phyloP scores from a whole-genome alignment of 768 basidiomycete genomes.

The Calocybe indica region DNA sequence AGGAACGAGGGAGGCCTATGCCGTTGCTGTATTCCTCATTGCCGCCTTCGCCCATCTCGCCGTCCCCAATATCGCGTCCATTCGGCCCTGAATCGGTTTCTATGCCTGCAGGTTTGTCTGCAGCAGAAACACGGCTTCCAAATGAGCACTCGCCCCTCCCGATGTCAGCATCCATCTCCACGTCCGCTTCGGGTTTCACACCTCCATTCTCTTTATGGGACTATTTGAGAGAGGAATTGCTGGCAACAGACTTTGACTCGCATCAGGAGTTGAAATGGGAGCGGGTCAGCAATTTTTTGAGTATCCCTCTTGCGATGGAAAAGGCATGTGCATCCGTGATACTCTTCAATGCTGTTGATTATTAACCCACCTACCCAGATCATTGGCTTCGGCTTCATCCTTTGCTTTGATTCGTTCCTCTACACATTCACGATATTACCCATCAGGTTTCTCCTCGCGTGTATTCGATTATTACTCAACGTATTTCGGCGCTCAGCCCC shows the following conservation, averaged over 20 bases:
- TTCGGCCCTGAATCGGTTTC: constrained; percentile 25
- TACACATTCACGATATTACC: constrained; percentile 98
- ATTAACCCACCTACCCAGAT: constrained; percentile 44
- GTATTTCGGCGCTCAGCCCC: constrained; percentile 42
- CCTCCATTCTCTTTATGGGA: constrained; percentile 86
- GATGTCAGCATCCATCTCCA: constrained; percentile 11
- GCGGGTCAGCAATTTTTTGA: constrained; percentile 91
- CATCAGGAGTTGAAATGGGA: constrained; percentile 96
- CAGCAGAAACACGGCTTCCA: background rate
- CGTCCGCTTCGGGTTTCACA: constrained; percentile 8
- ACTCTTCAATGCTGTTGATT: background rate
- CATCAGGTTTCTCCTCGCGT: constrained; percentile 72
- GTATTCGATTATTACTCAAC: constrained; percentile 48
- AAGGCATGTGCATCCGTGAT: constrained; percentile 49
- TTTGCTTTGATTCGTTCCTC: constrained; percentile 95
- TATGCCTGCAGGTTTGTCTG: constrained; percentile 18
- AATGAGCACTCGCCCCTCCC: constrained; percentile 11
- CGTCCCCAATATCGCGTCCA: constrained; percentile 33
- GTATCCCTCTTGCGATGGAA: constrained; percentile 88
- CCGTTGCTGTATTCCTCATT: constrained; percentile 66
- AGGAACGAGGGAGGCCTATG: constrained; percentile 13
- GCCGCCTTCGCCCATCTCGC: constrained; percentile 64
- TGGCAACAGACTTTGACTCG: constrained; percentile 91
- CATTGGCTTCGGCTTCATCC: constrained; percentile 83
- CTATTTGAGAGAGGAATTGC: constrained; percentile 80